A percentile compares a stretch with the other conserved stretches of the same genome.
Conservation (phyloP, 208 protist species). For the Trypanosomatidae sp. region DNA sequence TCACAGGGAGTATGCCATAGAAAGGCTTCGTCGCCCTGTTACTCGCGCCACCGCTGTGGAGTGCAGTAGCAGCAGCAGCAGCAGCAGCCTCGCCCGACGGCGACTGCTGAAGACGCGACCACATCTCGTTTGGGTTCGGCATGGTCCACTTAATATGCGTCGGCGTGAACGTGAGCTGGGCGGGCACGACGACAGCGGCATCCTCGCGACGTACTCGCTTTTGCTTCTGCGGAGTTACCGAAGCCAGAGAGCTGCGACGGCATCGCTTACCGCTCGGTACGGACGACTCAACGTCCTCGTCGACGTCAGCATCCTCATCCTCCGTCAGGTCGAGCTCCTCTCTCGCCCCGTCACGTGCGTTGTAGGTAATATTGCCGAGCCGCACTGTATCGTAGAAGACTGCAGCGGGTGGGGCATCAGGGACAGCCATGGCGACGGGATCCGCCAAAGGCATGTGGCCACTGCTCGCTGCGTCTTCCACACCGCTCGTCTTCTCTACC, state of each 20-base stretch:
- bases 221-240: background rate
- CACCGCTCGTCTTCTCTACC: background rate
- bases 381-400: constrained; percentile 20
- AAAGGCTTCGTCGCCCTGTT: constrained; percentile 16
- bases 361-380: constrained; percentile 28
- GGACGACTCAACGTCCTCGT: background rate
- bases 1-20: constrained; percentile 55
- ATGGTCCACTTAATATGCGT: constrained; percentile 75
- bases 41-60: background rate
- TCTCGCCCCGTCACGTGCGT: background rate
- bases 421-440: background rate
- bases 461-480: background rate
- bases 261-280: background rate
- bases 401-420: constrained; percentile 7
- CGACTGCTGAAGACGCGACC: constrained; percentile 2
- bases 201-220: background rate
- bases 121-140: constrained; percentile 29
- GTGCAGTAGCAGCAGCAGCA: background rate
- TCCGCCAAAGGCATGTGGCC: background rate
- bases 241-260: background rate
- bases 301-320: background rate
- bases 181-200: background rate
- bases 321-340: background rate
- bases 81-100: background rate
- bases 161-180: constrained; percentile 42